These are phyloP conservation scores for Naganishia randhawae DNA, from an alignment of 768 basidiomycete species.

Conservation along the genomic window DNA sequence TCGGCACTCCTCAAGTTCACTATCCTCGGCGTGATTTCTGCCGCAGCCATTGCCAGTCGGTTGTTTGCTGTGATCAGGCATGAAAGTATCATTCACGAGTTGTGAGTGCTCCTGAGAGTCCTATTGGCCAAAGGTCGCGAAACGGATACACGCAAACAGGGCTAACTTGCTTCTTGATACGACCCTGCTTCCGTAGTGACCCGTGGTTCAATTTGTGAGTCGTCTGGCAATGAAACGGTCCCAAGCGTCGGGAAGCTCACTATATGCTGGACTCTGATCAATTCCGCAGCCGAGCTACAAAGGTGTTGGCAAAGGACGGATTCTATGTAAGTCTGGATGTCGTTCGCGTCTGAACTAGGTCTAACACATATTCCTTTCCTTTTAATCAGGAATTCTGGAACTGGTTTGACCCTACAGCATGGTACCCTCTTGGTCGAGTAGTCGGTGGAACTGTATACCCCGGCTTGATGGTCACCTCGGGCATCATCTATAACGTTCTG, in stretches of 20 bases:
- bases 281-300: slow-evolving; percentile 85
- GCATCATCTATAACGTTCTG: slow-evolving; percentile 89
- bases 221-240: slow-evolving; percentile 8
- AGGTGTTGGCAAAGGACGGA: slow-evolving; percentile 81
- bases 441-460: slow-evolving; percentile 99
- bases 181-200: slow-evolving; percentile 60
- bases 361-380: background rate
- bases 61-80: slow-evolving; percentile 96
- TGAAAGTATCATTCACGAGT: slow-evolving; percentile 99
- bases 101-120: slow-evolving; percentile 60
- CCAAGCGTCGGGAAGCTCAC: slow-evolving; percentile 22
- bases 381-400: slow-evolving; percentile 91
- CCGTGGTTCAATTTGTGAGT: slow-evolving; percentile 99
- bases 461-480: slow-evolving; percentile 95
- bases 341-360: background rate
- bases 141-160: no score
- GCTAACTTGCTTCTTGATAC: slow-evolving; percentile 20
- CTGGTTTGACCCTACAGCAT: slow-evolving; percentile 99
- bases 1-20: slow-evolving; percentile 84
- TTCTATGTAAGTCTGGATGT: slow-evolving; percentile 75
- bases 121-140: no score
- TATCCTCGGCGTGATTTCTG: slow-evolving; percentile 84
- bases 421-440: slow-evolving; percentile 97
- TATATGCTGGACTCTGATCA: slow-evolving; percentile 10
- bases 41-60: slow-evolving; percentile 88